Percentiles rank a stretch among this genome's conserved stretches.
Evolutionary conservation across 1,139 yeast species (phyloP).

Genomic region (Diutina pseudorugosa): DNA sequence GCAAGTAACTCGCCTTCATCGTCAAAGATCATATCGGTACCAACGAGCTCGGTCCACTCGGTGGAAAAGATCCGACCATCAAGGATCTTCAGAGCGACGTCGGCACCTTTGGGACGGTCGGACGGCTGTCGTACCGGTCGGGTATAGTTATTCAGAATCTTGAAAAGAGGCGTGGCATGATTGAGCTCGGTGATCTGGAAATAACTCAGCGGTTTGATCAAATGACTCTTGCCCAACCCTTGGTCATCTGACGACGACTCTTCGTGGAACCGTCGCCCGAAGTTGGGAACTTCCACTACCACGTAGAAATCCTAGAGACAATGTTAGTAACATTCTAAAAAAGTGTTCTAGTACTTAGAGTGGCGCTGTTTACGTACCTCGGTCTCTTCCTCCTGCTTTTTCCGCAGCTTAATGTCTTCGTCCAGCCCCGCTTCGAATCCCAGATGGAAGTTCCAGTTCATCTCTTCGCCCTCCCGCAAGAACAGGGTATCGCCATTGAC

Average conservation of each 20-base stretch:
- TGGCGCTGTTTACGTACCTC: conserved; percentile 5
- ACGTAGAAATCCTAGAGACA: conserved; percentile 3
- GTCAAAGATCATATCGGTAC: conserved; percentile 64
- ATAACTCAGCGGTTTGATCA: conserved; percentile 29
- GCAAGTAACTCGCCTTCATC: conserved; percentile 44
- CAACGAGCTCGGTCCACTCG: conserved; percentile 66
- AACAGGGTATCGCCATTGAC: conserved; percentile 63
- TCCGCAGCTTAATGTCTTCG: conserved; percentile 4
- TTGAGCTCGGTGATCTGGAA: conserved; percentile 28
- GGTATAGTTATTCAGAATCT: conserved; percentile 20
- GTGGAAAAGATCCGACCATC: conserved; percentile 55
- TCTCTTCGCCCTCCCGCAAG: conserved; percentile 68
- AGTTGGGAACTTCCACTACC: not conserved
- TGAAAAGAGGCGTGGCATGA: conserved; percentile 23
- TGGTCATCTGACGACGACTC: not conserved
- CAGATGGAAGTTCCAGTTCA: conserved; percentile 51
- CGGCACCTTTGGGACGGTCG: not conserved
- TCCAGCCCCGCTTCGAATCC: conserved; percentile 4
- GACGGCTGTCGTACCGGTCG: not conserved
- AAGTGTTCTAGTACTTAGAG: not conserved
- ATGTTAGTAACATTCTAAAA: conserved; percentile 3
- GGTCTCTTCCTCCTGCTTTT: conserved; percentile 4
- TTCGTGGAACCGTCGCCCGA: not conserved
- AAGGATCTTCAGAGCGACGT: conserved; percentile 8
- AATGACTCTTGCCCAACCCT: not conserved